These are phyloP conservation scores for Curvularia sp. DNA, from an alignment of 2,329 filamentous ascomycete genomes.

Conservation along the genomic window DNA sequence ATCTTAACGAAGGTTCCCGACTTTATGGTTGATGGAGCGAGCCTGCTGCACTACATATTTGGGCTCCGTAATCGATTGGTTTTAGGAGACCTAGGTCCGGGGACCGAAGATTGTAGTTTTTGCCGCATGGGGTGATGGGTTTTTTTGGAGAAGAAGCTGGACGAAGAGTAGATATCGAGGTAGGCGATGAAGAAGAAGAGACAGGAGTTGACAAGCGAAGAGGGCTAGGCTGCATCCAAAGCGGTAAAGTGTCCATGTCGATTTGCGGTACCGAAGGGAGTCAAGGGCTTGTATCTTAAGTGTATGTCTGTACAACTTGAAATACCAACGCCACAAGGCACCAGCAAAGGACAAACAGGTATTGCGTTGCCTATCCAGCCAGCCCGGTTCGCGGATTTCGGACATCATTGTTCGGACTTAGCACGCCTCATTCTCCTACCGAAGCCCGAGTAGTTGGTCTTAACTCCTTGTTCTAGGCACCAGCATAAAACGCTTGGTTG, in stretches of 20 bases:
- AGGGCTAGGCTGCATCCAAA: conserved; percentile 12
- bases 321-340: background rate
- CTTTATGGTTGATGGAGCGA: background rate
- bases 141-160: conserved; percentile 6
- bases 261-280: background rate
- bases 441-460: background rate
- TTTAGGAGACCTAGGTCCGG: background rate
- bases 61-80: background rate
- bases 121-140: conserved; percentile 27
- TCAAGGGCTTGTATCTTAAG: background rate
- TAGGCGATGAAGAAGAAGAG: background rate
- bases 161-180: background rate
- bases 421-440: background rate
- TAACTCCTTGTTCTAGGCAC: conserved; percentile 6
- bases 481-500: conserved; percentile 1
- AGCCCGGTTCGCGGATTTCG: conserved; percentile 4
- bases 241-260: conserved; percentile 9
- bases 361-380: conserved; percentile 1
- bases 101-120: conserved; percentile 5
- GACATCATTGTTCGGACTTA: conserved; percentile 6
- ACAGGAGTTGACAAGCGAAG: background rate
- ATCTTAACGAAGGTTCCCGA: background rate
- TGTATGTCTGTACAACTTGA: background rate
- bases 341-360: background rate
- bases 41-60: background rate